These are phyloP conservation scores for Funneliformis geosporum DNA, from an alignment of 192 early-diverging fungal species.

Conservation along the genomic window DNA sequence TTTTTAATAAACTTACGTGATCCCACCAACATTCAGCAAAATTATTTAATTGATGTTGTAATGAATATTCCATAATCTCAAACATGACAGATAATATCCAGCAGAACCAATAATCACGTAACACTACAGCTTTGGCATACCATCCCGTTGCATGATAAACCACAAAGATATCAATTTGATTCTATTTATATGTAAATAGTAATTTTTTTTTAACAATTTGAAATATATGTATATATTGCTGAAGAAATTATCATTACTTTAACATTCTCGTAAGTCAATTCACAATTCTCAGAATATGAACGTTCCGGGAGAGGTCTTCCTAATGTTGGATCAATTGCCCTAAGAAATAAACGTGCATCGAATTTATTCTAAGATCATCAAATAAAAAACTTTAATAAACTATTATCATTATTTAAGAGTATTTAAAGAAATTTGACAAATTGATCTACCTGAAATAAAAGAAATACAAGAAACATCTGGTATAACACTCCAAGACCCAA, in stretches of 20 bases:
- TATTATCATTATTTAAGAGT: not conserved
- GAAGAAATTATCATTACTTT: conserved; percentile 47
- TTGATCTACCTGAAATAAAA: conserved; percentile 78
- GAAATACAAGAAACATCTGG: conserved; percentile 84
- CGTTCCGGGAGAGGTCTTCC: conserved; percentile 87
- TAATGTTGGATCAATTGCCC: conserved; percentile 75
- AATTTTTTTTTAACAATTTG: too few species aligned
- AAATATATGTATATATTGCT: too few species aligned
- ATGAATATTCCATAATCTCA: conserved; percentile 93
- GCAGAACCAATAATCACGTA: conserved; percentile 93
- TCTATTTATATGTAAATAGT: conserved; percentile 43
- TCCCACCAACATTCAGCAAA: conserved; percentile 99
- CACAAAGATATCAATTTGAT: conserved; percentile 92
- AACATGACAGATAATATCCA: conserved; percentile 96
- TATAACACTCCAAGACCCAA: conserved; percentile 85
- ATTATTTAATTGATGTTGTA: conserved; percentile 94
- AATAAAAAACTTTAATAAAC: not conserved
- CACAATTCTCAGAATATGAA: conserved; percentile 89
- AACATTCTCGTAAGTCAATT: conserved; percentile 72
- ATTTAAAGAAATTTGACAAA: not conserved
- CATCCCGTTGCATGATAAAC: conserved; percentile 91
- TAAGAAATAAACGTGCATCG: conserved; percentile 78
- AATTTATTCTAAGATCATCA: conserved; percentile 70
- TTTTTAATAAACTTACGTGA: conserved; percentile 62
- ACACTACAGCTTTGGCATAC: conserved; percentile 90